These are phyloP conservation scores for Myochromella boudieri DNA, from an alignment of 768 basidiomycete species.

Conservation along the genomic window DNA sequence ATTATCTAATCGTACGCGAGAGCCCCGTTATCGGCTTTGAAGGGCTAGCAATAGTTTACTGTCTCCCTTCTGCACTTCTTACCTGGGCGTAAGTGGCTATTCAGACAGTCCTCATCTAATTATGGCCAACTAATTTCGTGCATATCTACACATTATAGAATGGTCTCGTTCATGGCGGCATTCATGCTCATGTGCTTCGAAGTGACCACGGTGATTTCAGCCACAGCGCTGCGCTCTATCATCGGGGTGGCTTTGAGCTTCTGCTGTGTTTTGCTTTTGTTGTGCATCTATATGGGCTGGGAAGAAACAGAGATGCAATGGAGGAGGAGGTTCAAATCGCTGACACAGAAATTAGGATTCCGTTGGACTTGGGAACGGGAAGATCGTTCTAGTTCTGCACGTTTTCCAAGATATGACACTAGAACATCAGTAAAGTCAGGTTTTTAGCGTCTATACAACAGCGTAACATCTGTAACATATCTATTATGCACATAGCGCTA, in stretches of 20 bases:
- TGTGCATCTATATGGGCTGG: constrained; percentile 24
- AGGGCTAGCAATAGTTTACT: constrained; percentile 6
- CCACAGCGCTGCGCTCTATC: constrained; percentile 13
- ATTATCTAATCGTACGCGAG: constrained; percentile 4
- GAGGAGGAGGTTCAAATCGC: background rate
- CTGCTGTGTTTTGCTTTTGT: constrained; percentile 20
- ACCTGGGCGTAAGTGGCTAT: constrained; percentile 19
- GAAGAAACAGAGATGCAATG: constrained; percentile 9
- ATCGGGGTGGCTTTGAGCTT: constrained; percentile 10
- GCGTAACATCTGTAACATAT: too few relatives aligned
- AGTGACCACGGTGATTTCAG: constrained; percentile 7
- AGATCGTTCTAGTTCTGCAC: too few relatives aligned
- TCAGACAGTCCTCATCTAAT: background rate
- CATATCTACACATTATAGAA: constrained; percentile 13
- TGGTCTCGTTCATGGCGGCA: constrained; percentile 24
- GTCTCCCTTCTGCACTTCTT: constrained; percentile 10
- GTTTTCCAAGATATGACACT: too few relatives aligned
- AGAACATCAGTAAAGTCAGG: too few relatives aligned
- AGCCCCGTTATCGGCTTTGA: constrained; percentile 2
- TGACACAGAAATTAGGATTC: too few relatives aligned
- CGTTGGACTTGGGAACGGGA: too few relatives aligned
- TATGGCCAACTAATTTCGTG: background rate
- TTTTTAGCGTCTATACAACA: too few relatives aligned
- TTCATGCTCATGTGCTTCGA: constrained; percentile 27
- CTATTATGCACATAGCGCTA: too few relatives aligned